Base-by-base conservation (phyloP, 2,329 filamentous ascomycete genomes). In the Aspergillus luchuensis region DNA sequence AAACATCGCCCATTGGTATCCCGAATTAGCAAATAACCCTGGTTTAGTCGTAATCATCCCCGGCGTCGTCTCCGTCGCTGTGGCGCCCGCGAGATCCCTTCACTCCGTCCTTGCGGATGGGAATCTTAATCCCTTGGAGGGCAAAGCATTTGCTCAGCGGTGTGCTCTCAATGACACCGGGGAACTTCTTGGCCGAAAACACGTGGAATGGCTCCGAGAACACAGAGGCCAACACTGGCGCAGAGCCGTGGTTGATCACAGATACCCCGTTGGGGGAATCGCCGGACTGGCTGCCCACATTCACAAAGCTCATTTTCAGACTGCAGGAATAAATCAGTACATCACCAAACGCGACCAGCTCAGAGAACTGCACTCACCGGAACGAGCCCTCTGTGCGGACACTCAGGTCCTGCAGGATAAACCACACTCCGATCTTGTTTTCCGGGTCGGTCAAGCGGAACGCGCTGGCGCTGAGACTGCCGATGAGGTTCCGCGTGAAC, bases 121-220 rank as follows among this genome's bases (percentile, higher is more conserved):
- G 94, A 23, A 98, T 97, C 78, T 97, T 97, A 78, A 97, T 96
- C 23, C 95, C 95, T 72, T 99, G 95, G 1, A 86, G 84, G 3
- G 95, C 94, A 78, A 99, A 98, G 63, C 88, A 91, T 76, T 96
- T 97, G 83, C 93, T 97, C 17, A 98, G 80, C 4, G 87, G 79
- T 0, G 95, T 99, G 75, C 91, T 96, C 74, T 98, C 94, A 60
- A 96, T 97, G 1, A 99, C 95, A 43, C 95, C 95, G 0, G 95
- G 95, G 76, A 99, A 99, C 72, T 97, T 97, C 84, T 99, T 99
- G 51, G 95, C 95, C 2, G 91, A 96, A 78, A 90, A 98, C 30
- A 99, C 95, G 57, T 92, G 91, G 81, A 99, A 98, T 2, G 88
- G 84, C 4, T 96, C 90, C 51, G 91, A 96, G 78, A 94, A 98